These are phyloP conservation scores for Iberis pinnata DNA, from an alignment of 345 rosid genomes.

Conservation along the genomic window DNA sequence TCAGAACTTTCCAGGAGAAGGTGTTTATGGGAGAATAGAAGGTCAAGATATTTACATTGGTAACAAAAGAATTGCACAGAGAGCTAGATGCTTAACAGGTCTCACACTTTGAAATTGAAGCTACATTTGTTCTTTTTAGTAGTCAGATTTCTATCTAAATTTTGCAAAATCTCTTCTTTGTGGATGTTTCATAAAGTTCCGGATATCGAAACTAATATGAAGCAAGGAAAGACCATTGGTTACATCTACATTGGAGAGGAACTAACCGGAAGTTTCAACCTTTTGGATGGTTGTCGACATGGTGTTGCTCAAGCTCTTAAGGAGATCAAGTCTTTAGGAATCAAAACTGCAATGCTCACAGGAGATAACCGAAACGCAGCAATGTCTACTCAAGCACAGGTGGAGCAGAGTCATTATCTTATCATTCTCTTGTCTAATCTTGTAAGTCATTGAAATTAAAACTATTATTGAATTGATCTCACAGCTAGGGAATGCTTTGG, in stretches of 20 bases:
- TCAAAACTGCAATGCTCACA: slow-evolving; percentile 70
- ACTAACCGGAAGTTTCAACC: slow-evolving; percentile 45
- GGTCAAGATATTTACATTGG: slow-evolving; percentile 63
- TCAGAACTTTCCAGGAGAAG: slow-evolving; percentile 81
- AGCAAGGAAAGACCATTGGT: slow-evolving; percentile 49
- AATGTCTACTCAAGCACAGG: slow-evolving; percentile 65
- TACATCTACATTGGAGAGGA: slow-evolving; percentile 43
- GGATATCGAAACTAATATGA: slow-evolving; percentile 22
- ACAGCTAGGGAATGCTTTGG: slow-evolving; percentile 54
- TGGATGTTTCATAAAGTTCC: slow-evolving; percentile 32
- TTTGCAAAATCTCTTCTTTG: slow-evolving; percentile 6
- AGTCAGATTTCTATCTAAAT: background rate
- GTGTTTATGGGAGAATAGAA: slow-evolving; percentile 66
- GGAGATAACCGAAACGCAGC: slow-evolving; percentile 70
- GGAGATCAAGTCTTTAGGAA: slow-evolving; percentile 43
- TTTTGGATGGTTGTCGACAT: slow-evolving; percentile 62
- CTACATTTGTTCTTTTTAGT: background rate
- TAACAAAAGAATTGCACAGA: slow-evolving; percentile 53
- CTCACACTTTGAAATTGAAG: background rate
- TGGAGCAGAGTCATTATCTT: slow-evolving; percentile 15
- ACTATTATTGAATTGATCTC: background rate
- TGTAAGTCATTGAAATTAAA: too few relatives aligned
- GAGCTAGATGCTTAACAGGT: slow-evolving; percentile 61
- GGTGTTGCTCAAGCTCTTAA: slow-evolving; percentile 58
- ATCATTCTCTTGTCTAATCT: background rate